Evolutionary conservation across 805 yeast genomes (phyloP).

Genomic region (Candida dajiaensis): DNA sequence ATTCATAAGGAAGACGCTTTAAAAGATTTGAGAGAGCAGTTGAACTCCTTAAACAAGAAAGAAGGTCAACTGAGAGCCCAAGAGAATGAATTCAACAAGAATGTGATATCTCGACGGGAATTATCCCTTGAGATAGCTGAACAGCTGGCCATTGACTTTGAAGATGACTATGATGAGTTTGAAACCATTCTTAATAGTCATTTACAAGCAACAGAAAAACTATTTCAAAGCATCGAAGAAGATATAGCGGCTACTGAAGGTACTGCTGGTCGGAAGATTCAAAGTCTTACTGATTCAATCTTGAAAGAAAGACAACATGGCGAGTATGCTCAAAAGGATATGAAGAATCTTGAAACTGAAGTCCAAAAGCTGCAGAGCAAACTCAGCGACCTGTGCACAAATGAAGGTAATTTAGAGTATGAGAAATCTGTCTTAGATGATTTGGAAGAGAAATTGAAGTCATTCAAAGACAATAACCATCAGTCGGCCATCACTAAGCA

Average conservation of each 20-base stretch:
- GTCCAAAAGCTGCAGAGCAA: constrained; percentile 32
- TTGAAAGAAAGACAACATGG: constrained; percentile 38
- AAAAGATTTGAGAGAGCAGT: constrained; percentile 25
- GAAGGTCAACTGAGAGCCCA: constrained; percentile 54
- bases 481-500: constrained; percentile 27
- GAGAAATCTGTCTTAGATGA: constrained; percentile 38
- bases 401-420: constrained; percentile 41
- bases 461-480: constrained; percentile 24
- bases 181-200: neutral
- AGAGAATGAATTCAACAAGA: constrained; percentile 28
- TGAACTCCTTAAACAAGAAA: constrained; percentile 34
- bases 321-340: constrained; percentile 37
- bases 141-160: neutral
- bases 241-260: constrained; percentile 13
- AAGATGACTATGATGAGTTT: constrained; percentile 1
- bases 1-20: constrained; percentile 20
- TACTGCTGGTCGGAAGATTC: constrained; percentile 10
- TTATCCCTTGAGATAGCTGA: constrained; percentile 12
- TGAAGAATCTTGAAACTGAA: constrained; percentile 29
- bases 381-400: constrained; percentile 32
- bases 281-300: constrained; percentile 26
- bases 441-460: constrained; percentile 30
- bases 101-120: constrained; percentile 13
- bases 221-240: constrained; percentile 8
- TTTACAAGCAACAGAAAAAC: constrained; percentile 3